Evolutionary conservation across 2,329 filamentous ascomycete species (phyloP), one percentile per base, ranked within the genome.

Genomic region (Xylariaceae sp.): DNA sequence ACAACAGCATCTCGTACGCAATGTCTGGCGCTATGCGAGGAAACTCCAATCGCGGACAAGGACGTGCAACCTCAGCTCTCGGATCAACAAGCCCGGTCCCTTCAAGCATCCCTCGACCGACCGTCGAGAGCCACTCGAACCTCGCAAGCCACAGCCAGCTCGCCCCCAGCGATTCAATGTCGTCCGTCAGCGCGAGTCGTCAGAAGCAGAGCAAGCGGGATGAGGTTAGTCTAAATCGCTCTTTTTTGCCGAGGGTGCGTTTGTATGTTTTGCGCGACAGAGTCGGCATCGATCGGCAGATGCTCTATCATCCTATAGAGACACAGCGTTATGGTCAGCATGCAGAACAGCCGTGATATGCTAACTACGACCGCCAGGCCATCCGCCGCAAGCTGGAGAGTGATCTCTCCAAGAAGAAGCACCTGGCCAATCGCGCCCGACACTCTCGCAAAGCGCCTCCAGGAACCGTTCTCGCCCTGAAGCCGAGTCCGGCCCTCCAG

Each of bases 181-280:
- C 89, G 47, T 68, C 67, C 34, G 84, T 97, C 78, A 97, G 91
- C 77, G 90, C 92, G 68, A 97, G 93, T 76, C 87, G 94, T 72
- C 90, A 94, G 76, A 97, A 97, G 79, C 93, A 97, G 82, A 88
- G 88, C 68, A 97, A 97, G 80, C 88, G 92, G 76, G 94, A 99
- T 87, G 94, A 99, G 89, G 94, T 99, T 81, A 71, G 84, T 79
- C 65, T 13, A 56, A 37, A 30, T 17, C 50, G 23, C 42, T 65
- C n/a, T 58, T 52, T 56, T 53, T 53, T 49, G 42, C 64, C 42
- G n/a, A 30, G 23, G 23, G 23, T 30, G 13, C 11, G 57, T 66
- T 62, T 59, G 48, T 52, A 55, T 37, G 13, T 45, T 44, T 52
- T 53, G 37, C 55, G 53, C 35, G 48, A 6, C 42, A 30, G 13